phyloP scores from a whole-genome alignment of 2,329 filamentous ascomycete species.

The Lachnellula occidentalis region DNA sequence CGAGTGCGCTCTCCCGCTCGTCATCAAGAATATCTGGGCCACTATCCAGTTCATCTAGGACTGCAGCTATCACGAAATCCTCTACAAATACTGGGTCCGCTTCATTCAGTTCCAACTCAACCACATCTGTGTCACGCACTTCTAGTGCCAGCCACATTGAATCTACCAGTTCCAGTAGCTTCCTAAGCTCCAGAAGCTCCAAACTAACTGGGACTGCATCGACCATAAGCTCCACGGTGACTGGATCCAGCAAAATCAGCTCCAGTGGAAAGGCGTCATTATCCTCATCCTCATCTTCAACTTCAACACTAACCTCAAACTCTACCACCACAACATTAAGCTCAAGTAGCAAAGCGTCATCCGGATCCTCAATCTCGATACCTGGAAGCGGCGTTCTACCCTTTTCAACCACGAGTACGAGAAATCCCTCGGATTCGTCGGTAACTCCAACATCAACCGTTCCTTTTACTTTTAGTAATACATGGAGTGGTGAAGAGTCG shows the following conservation, averaged over 20 bases:
- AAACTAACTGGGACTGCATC: neutral
- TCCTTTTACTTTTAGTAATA: neutral
- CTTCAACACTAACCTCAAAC: neutral
- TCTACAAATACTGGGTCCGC: neutral
- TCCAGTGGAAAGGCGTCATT: too few species aligned
- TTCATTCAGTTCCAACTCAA: neutral
- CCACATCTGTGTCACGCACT: neutral
- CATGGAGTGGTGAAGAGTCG: neutral
- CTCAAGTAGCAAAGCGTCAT: neutral
- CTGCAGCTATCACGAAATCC: neutral
- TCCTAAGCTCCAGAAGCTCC: neutral
- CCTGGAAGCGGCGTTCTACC: neutral
- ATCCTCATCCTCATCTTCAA: neutral
- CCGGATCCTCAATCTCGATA: neutral
- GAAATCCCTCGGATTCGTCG: neutral
- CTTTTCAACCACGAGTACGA: neutral
- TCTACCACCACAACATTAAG: neutral
- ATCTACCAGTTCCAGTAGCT: neutral
- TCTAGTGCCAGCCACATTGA: neutral
- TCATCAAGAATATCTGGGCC: neutral
- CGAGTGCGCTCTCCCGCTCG: neutral
- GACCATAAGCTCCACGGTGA: too few species aligned
- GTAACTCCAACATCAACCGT: neutral
- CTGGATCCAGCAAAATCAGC: too few species aligned
- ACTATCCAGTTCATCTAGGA: neutral